Percentiles rank a stretch among this genome's conserved stretches.
These are phyloP conservation scores for Kregervanrija delftensis DNA, from an alignment of 805 yeast species.

Conservation along the genomic window DNA sequence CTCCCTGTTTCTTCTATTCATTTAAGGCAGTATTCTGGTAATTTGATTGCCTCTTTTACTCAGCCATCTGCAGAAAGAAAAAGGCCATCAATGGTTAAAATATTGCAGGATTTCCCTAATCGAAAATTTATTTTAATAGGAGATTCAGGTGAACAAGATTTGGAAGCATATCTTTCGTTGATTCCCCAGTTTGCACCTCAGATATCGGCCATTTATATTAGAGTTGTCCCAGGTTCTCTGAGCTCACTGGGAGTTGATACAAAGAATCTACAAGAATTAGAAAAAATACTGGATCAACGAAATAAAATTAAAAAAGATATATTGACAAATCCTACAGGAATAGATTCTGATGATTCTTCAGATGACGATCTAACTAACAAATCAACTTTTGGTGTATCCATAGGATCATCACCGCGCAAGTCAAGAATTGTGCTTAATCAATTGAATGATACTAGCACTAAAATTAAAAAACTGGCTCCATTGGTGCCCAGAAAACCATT, in stretches of 20 bases:
- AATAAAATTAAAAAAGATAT: constrained; percentile 1
- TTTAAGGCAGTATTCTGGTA: constrained; percentile 82
- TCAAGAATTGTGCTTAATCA: constrained; percentile 1
- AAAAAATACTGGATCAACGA: constrained; percentile 12
- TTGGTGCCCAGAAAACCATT: constrained; percentile 43
- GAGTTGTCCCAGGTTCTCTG: constrained; percentile 67
- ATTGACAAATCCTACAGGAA: constrained; percentile 8
- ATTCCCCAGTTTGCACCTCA: constrained; percentile 57
- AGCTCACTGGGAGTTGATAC: constrained; percentile 42
- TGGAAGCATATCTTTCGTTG: constrained; percentile 80
- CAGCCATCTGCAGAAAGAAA: constrained; percentile 86
- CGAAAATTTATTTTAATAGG: constrained; percentile 83
- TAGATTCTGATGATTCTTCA: constrained; percentile 9
- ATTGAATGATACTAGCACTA: no score
- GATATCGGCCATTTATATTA: constrained; percentile 67
- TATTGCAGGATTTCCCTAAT: constrained; percentile 66
- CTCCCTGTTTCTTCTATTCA: constrained; percentile 82
- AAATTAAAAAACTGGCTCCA: constrained; percentile 26
- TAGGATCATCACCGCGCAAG: not conserved
- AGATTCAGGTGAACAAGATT: constrained; percentile 92
- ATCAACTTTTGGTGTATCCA: not conserved
- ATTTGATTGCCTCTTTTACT: constrained; percentile 69
- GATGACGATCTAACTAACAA: not conserved
- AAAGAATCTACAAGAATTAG: constrained; percentile 17
- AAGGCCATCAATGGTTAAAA: constrained; percentile 51